These are phyloP conservation scores for Discostella pseudostelligera DNA, from an alignment of 108 stramenopile species.

Conservation along the genomic window DNA sequence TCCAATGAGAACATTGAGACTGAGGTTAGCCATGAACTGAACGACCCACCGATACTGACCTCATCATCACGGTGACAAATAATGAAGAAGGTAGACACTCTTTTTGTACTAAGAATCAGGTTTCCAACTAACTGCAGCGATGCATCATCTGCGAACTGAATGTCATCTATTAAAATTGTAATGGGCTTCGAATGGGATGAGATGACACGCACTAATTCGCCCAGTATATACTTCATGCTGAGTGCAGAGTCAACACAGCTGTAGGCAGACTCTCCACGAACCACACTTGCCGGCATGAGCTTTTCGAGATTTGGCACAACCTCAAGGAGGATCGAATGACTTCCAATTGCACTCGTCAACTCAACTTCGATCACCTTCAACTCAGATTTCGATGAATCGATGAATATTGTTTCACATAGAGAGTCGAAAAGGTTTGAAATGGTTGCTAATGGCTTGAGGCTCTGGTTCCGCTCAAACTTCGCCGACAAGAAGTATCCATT, in stretches of 20 bases:
- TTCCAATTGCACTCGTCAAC: conserved; percentile 12
- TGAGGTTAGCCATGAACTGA: conserved; percentile 4
- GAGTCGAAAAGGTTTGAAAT: conserved; percentile 17
- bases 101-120: conserved; percentile 16
- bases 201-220: conserved; percentile 7
- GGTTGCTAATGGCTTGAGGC: conserved; percentile 13
- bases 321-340: conserved; percentile 1
- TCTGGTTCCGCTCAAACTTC: conserved; percentile 32
- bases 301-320: conserved; percentile 17
- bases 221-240: conserved; percentile 18
- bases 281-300: conserved; percentile 1
- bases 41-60: conserved; percentile 1
- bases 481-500: conserved; percentile 20
- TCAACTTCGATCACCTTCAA: not conserved
- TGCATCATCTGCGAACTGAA: conserved; percentile 32
- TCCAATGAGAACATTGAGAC: conserved; percentile 9
- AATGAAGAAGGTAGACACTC: conserved; percentile 11
- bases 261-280: not conserved
- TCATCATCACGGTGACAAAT: conserved; percentile 34
- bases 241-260: conserved; percentile 6
- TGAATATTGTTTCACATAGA: conserved; percentile 13
- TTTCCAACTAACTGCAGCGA: conserved; percentile 15
- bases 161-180: conserved; percentile 20
- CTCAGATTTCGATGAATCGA: conserved; percentile 7
- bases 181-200: conserved; percentile 7